phyloP scores from a whole-genome alignment of 352 stramenopile genomes.

The Globisporangium lucens region DNA sequence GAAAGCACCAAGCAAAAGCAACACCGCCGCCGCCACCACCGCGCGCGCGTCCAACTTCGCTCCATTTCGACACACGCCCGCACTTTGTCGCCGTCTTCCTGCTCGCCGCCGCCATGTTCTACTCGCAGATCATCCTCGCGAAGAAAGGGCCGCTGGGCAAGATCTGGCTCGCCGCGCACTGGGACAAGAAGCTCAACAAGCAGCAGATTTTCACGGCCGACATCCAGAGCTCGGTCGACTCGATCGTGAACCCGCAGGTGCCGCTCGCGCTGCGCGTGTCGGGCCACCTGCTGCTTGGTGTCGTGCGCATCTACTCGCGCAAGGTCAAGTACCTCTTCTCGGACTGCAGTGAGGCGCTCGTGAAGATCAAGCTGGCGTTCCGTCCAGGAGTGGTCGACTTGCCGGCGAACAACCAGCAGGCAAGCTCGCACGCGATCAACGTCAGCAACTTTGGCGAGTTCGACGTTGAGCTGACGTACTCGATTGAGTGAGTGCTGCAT shows the following conservation, averaged over 20 bases:
- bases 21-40: not conserved
- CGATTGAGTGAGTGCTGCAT: slow-evolving; percentile 60
- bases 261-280: slow-evolving; percentile 97
- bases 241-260: slow-evolving; percentile 96
- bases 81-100: not conserved
- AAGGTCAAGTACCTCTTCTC: slow-evolving; percentile 98
- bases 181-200: slow-evolving; percentile 99
- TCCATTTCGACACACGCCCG: not conserved
- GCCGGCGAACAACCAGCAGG: slow-evolving; percentile 59
- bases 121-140: slow-evolving; percentile 98
- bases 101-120: slow-evolving; percentile 91
- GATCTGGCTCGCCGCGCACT: slow-evolving; percentile 99
- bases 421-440: slow-evolving; percentile 76
- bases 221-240: slow-evolving; percentile 95
- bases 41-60: not conserved
- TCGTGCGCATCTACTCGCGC: slow-evolving; percentile 98
- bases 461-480: slow-evolving; percentile 80
- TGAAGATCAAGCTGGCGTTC: slow-evolving; percentile 99
- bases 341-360: slow-evolving; percentile 98
- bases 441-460: slow-evolving; percentile 85
- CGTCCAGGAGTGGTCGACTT: slow-evolving; percentile 80
- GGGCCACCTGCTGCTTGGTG: slow-evolving; percentile 96
- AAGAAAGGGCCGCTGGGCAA: slow-evolving; percentile 99
- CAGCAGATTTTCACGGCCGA: slow-evolving; percentile 98
- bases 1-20: not conserved